Evolutionary conservation across 2,329 filamentous ascomycete genomes (phyloP).

Genomic region (Pseudogymnoascus sp.): DNA sequence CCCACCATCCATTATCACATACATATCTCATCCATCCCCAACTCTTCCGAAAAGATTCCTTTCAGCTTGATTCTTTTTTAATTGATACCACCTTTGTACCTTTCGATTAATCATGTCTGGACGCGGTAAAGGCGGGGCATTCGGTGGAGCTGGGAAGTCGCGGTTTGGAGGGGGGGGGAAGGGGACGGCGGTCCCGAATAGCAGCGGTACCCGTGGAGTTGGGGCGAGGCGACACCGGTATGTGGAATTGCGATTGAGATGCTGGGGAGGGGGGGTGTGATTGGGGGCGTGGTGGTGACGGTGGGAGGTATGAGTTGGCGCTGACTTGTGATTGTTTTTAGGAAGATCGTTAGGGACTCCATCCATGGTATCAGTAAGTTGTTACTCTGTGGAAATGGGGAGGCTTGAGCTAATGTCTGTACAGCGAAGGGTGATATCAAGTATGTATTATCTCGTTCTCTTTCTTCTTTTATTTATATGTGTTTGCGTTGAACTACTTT

Average conservation of each 20-base stretch:
- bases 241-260: not conserved
- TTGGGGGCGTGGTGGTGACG: too few relatives aligned
- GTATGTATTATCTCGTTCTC: conserved; percentile 28
- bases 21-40: not conserved
- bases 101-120: not conserved
- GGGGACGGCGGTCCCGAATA: not conserved
- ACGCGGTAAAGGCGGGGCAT: not conserved
- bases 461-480: not conserved
- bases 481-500: too few relatives aligned
- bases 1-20: not conserved
- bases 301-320: not conserved
- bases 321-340: conserved; percentile 17
- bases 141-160: not conserved
- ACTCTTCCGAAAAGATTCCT: not conserved
- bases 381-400: not conserved
- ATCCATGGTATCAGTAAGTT: conserved; percentile 44
- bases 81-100: not conserved
- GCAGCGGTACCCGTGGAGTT: not conserved
- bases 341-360: conserved; percentile 41
- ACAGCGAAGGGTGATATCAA: conserved; percentile 47
- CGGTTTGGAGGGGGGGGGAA: not conserved
- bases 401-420: conserved; percentile 15
- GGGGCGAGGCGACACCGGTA: not conserved
- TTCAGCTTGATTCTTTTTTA: not conserved
- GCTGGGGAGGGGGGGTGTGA: not conserved